Conservation (phyloP, 2,329 filamentous ascomycete genomes). For the Coleophoma crateriformis region DNA sequence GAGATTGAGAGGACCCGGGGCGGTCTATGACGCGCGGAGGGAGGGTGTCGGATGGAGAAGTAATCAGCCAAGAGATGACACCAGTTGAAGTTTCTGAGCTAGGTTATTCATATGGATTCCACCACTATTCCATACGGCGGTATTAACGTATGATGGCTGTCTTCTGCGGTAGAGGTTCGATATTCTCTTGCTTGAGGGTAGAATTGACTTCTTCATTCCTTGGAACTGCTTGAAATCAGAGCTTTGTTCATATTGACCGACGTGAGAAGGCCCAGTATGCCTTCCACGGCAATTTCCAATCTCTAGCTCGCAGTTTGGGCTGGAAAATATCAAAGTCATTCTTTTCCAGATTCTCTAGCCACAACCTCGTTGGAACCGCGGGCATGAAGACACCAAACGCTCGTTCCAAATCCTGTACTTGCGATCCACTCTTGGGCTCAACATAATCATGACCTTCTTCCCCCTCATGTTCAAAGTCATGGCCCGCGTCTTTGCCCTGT, state of each 20-base stretch:
- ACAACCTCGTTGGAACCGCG: slow-evolving; percentile 70
- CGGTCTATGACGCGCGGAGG: slow-evolving; percentile 21
- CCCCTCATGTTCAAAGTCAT: slow-evolving; percentile 82
- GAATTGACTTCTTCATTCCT: no score
- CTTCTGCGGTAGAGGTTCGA: no score
- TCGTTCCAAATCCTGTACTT: slow-evolving; percentile 48
- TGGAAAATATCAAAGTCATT: slow-evolving; percentile 80
- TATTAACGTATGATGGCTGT: no score
- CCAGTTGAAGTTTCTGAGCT: not conserved
- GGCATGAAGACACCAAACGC: slow-evolving; percentile 80
- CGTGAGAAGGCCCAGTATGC: slow-evolving; percentile 56
- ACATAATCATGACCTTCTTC: slow-evolving; percentile 62
- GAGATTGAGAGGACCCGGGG: slow-evolving; percentile 19
- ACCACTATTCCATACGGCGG: no score
- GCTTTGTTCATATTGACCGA: slow-evolving; percentile 36
- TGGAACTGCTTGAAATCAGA: no score
- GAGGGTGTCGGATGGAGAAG: slow-evolving; percentile 24
- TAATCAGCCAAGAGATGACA: not conserved
- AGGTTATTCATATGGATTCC: not conserved
- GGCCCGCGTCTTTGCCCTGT: slow-evolving; percentile 68
- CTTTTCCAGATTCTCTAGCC: slow-evolving; percentile 71
- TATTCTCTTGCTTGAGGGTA: no score
- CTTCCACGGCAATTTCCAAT: slow-evolving; percentile 84
- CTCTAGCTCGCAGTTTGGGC: slow-evolving; percentile 53
- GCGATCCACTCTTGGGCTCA: slow-evolving; percentile 31